These are phyloP conservation scores for Carex pumila DNA, from an alignment of 176 grass and related monocot species.

Conservation along the genomic window DNA sequence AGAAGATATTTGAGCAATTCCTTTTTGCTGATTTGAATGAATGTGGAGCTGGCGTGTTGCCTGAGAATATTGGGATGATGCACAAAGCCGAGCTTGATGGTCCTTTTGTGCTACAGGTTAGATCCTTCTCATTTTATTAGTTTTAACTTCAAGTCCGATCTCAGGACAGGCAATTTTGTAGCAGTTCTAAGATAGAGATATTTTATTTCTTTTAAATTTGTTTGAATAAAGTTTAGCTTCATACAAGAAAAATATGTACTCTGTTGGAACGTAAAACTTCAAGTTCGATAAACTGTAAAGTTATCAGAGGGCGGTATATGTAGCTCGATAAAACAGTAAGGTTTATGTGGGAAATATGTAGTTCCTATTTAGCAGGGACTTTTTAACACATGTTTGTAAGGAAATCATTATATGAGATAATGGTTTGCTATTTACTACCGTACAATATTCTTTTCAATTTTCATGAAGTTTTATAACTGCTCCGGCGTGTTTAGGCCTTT, in stretches of 20 bases:
- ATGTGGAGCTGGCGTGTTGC: conserved; percentile 57
- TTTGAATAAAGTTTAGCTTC: background rate
- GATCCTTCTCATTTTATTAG: background rate
- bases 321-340: background rate
- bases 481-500: background rate
- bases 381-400: background rate
- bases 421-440: background rate
- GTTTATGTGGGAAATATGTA: background rate
- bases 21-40: conserved; percentile 76
- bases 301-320: background rate
- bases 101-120: conserved; percentile 81
- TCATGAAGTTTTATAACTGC: background rate
- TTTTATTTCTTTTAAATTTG: background rate
- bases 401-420: background rate
- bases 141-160: conserved; percentile 25
- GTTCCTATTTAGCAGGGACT: background rate
- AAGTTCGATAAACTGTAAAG: background rate
- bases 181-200: background rate
- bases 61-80: conserved; percentile 48
- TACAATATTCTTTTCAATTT: background rate
- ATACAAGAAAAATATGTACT: background rate
- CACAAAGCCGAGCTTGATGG: conserved; percentile 57
- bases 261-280: background rate
- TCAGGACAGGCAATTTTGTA: background rate
- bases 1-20: conserved; percentile 68